Evolutionary conservation across 164 flowering plant genomes (phyloP), one percentile per base, ranked within the genome.

Genomic region (Chimonanthus salicifolius): DNA sequence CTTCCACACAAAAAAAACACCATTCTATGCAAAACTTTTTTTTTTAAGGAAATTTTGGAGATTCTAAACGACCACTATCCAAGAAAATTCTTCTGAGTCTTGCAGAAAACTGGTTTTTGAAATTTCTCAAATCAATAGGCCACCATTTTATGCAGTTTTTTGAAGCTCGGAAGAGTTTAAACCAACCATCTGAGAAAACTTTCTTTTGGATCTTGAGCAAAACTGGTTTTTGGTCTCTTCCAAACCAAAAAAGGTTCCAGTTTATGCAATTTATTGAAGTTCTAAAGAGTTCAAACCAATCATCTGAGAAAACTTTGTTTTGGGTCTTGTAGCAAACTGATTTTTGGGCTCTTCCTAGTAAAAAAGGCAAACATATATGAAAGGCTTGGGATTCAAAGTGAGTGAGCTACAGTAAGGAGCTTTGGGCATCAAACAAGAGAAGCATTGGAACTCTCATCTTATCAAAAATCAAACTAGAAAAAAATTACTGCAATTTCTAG

Each of bases 171-270:
- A 16, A 62, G 48, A 62, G 43, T 64, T 33, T 33, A 33, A 33
- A 33, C 33, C 33, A 33, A 33, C 33, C 33, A 33, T 33, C 33
- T 33, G 33, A 33, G 33, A 33, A 33, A 33, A 33, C 33, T 33
- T 33, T 33, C 33, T 33, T 33, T 33, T 33, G 33, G 33, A 33
- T 33, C 2, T 33, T 33, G 50, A 49, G 54, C 43, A 67, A 74
- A 50, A 74, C 47, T 71, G 62, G 72, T 63, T 75, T 69, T 67
- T n/a, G 66, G 69, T 60, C 64, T 72, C 51, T 51, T 47, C 47
- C 51, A n/a, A 13, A 68, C 16, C 49, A 47, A 16, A 47, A n/a
- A 65, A n/a, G 11, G n/a, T 8, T 9, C 15, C 15, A 10, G 11
- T 54, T 16, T 13, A 68, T 68, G 21, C 21, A 47, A 68, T n/a